A percentile compares a stretch with the other conserved stretches of the same genome.
Conservation (phyloP, 2,329 filamentous ascomycete genomes). For the Cladosporium sp. region DNA sequence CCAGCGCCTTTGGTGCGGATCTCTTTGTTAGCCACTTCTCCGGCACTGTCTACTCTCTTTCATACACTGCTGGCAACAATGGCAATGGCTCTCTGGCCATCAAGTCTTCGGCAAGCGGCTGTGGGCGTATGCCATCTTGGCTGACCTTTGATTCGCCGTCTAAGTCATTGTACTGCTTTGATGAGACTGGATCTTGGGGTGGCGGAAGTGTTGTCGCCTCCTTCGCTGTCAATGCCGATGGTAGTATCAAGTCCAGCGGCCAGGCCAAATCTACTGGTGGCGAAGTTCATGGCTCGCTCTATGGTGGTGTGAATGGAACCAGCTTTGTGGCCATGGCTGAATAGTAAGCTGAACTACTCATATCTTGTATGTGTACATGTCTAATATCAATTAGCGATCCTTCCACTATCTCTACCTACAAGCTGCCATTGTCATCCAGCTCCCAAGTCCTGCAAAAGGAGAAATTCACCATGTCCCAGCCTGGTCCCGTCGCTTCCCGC, state of each 20-base stretch:
- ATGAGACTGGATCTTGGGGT: slow-evolving; percentile 12
- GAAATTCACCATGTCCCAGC: slow-evolving; percentile 20
- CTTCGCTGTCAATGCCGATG: slow-evolving; percentile 1
- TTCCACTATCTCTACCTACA: slow-evolving; percentile 33
- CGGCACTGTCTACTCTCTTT: slow-evolving; percentile 10
- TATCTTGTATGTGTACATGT: background rate
- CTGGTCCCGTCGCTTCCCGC: slow-evolving; percentile 35
- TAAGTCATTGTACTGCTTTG: slow-evolving; percentile 13
- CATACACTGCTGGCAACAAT: slow-evolving; percentile 8
- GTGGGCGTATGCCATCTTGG: slow-evolving; percentile 15
- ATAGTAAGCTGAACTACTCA: slow-evolving; percentile 3
- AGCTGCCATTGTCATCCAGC: slow-evolving; percentile 29
- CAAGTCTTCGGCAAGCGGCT: slow-evolving; percentile 8
- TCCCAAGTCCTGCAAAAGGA: slow-evolving; percentile 25
- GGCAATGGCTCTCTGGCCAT: slow-evolving; percentile 10
- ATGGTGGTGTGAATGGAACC: slow-evolving; percentile 8
- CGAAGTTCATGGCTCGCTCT: slow-evolving; percentile 12
- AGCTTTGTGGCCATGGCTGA: slow-evolving; percentile 14
- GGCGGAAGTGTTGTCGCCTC: slow-evolving; percentile 11
- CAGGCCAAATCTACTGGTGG: slow-evolving; percentile 12
- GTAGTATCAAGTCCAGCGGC: background rate
- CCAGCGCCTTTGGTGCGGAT: slow-evolving; percentile 4
- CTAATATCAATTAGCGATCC: slow-evolving; percentile 9
- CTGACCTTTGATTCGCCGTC: slow-evolving; percentile 9
- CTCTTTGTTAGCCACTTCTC: slow-evolving; percentile 12